Percentiles rank a stretch among this genome's conserved stretches.
phyloP scores from a whole-genome alignment of 1,284 basidiomycete species.

The Boletellus deceptivus region DNA sequence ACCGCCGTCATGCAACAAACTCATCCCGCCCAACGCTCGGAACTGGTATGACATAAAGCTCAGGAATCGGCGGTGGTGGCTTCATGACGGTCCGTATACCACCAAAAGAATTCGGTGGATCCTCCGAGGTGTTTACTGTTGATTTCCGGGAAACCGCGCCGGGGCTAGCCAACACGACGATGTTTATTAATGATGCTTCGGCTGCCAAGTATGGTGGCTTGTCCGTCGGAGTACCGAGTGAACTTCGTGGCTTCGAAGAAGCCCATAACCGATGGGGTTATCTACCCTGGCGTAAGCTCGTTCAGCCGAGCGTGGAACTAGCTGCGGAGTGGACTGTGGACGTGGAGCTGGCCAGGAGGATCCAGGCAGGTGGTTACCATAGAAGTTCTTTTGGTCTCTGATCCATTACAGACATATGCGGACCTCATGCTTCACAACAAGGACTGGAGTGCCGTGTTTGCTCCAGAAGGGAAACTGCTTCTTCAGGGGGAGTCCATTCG shows the following conservation, averaged over 20 bases:
- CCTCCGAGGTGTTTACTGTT: constrained; percentile 69
- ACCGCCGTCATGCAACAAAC: not conserved
- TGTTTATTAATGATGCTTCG: constrained; percentile 61
- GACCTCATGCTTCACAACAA: constrained; percentile 71
- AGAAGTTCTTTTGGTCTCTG: constrained; percentile 9
- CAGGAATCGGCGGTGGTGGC: constrained; percentile 89
- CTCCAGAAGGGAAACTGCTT: constrained; percentile 71
- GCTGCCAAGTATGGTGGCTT: constrained; percentile 74
- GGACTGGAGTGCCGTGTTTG: constrained; percentile 81
- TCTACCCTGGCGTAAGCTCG: constrained; percentile 74
- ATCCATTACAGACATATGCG: constrained; percentile 43
- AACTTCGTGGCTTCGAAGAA: constrained; percentile 79
- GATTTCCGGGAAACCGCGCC: constrained; percentile 92
- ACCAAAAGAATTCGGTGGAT: constrained; percentile 37
- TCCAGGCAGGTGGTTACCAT: constrained; percentile 52
- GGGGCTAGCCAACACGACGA: constrained; percentile 63
- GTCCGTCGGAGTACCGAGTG: constrained; percentile 82
- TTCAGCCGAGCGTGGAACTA: constrained; percentile 72
- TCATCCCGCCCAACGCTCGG: constrained; percentile 1
- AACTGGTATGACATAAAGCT: constrained; percentile 41
- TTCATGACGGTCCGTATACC: constrained; percentile 89
- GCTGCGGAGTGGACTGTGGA: constrained; percentile 80
- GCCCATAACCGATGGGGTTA: constrained; percentile 79
- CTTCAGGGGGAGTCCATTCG: constrained; percentile 73
- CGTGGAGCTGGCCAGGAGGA: constrained; percentile 67